Conservation (phyloP, 2,329 filamentous ascomycete genomes). For the Byssothecium circinans region DNA sequence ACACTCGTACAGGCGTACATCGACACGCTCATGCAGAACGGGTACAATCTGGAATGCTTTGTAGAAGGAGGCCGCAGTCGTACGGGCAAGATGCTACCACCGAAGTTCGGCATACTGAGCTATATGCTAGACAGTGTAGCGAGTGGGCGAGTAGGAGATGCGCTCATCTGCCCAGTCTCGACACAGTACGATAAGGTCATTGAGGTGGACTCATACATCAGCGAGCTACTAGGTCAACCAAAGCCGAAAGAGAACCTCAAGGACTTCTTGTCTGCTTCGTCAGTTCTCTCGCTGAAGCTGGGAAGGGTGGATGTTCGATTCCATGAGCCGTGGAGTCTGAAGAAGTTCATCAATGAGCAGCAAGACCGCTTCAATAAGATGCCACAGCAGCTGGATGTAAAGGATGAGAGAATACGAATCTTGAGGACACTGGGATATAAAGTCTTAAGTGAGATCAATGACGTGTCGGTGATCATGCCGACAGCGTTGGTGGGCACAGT, state of each 20-base stretch:
- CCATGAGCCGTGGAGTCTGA: conserved; percentile 91
- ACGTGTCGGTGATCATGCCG: conserved; percentile 96
- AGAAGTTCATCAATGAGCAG: conserved; percentile 79
- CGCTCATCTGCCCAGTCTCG: conserved; percentile 91
- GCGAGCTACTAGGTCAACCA: conserved; percentile 86
- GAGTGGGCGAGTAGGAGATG: conserved; percentile 84
- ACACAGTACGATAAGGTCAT: conserved; percentile 99
- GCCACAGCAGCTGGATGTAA: conserved; percentile 39
- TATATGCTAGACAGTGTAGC: conserved; percentile 90
- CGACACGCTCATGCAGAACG: conserved; percentile 84
- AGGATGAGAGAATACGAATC: conserved; percentile 65
- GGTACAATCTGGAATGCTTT: conserved; percentile 96
- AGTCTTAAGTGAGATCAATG: conserved; percentile 91
- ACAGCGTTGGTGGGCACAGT: conserved; percentile 95
- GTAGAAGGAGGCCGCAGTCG: conserved; percentile 95
- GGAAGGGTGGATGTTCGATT: conserved; percentile 94
- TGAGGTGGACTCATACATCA: conserved; percentile 89
- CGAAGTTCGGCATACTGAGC: conserved; percentile 92
- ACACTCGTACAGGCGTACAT: conserved; percentile 96
- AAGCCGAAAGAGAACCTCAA: conserved; percentile 94
- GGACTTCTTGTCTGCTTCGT: conserved; percentile 87
- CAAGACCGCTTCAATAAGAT: conserved; percentile 57
- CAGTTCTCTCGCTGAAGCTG: conserved; percentile 82
- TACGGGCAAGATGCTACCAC: conserved; percentile 89
- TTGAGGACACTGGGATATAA: conserved; percentile 88